Conservation (phyloP, 257 asterid species). For the Solanum medicagineum region DNA sequence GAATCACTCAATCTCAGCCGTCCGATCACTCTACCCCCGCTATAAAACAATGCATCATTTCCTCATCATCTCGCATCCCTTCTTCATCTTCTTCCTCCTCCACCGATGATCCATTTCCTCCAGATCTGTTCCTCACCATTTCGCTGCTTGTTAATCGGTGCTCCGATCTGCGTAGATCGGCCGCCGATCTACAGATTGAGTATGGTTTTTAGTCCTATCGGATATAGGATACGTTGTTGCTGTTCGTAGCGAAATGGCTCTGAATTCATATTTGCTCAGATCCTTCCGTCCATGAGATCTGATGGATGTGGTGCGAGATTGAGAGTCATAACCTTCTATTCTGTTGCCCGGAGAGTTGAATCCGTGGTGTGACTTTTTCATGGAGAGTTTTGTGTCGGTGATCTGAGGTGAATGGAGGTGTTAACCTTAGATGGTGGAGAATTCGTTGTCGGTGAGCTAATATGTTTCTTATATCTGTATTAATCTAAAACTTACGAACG, state of each 20-base stretch:
- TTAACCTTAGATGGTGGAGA: neutral
- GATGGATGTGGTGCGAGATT: neutral
- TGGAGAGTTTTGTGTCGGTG: neutral
- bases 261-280: neutral
- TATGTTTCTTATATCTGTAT: neutral
- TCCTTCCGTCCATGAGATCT: neutral
- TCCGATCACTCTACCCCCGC: slow-evolving; percentile 7
- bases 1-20: slow-evolving; percentile 10
- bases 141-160: neutral
- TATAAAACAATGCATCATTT: slow-evolving; percentile 1
- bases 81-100: neutral
- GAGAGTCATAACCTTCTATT: neutral
- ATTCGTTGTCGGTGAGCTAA: neutral
- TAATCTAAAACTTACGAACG: neutral
- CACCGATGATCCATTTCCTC: neutral
- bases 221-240: neutral
- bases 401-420: neutral
- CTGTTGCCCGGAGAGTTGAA: neutral
- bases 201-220: neutral
- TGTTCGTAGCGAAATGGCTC: neutral
- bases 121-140: neutral
- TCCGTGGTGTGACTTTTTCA: neutral
- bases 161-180: neutral
- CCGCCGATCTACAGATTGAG: slow-evolving; percentile 9
- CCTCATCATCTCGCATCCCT: neutral